Percentiles rank a stretch among this genome's conserved stretches.
These are phyloP conservation scores for Fragaria ananassa DNA, from an alignment of 306 rosid species.

Conservation along the genomic window DNA sequence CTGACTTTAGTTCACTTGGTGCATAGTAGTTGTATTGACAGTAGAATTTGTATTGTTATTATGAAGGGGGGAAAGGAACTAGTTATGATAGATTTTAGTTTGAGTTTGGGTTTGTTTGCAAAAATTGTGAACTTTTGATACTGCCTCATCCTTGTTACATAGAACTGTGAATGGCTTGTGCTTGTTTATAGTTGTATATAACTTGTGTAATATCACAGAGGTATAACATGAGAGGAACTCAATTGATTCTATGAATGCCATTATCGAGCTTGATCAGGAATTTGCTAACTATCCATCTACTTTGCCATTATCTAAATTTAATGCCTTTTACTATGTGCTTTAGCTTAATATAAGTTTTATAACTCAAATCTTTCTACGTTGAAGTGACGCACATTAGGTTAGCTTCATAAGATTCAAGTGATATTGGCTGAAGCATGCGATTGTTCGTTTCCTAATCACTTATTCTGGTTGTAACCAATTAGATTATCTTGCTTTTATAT, in stretches of 20 bases:
- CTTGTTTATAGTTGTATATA: background rate
- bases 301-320: background rate
- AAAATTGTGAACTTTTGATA: background rate
- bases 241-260: background rate
- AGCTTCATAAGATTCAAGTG: slow-evolving; percentile 3
- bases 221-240: background rate
- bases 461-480: background rate
- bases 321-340: background rate
- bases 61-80: background rate
- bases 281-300: background rate
- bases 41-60: background rate
- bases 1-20: slow-evolving; percentile 10
- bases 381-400: background rate
- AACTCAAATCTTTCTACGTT: background rate
- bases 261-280: background rate
- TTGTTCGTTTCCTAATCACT: background rate
- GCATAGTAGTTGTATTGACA: background rate
- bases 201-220: background rate
- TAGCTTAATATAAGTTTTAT: background rate
- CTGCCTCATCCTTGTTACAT: background rate
- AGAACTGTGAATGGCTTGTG: background rate
- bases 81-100: background rate
- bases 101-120: background rate
- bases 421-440: background rate
- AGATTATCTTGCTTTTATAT: background rate